Evolutionary conservation across 2,329 filamentous ascomycete genomes (phyloP).

Genomic region (Stylonectria norvegica): DNA sequence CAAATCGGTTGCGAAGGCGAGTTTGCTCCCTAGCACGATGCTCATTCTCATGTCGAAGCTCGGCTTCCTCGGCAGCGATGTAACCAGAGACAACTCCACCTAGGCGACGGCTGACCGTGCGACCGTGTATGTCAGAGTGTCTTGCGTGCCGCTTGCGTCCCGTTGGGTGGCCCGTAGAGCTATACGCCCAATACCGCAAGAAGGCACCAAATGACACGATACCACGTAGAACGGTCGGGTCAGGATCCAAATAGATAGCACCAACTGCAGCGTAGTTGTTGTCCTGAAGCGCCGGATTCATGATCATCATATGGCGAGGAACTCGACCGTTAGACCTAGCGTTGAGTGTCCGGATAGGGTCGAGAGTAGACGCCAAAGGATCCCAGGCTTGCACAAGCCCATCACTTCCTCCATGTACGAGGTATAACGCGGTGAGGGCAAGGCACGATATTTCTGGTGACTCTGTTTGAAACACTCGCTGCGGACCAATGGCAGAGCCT

Average conservation of each 20-base stretch:
- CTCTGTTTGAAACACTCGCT: constrained; percentile 84
- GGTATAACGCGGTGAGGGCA: constrained; percentile 77
- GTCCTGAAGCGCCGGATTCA: constrained; percentile 60
- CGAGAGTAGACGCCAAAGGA: constrained; percentile 74
- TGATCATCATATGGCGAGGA: constrained; percentile 63
- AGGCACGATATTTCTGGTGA: constrained; percentile 83
- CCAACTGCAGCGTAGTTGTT: constrained; percentile 73
- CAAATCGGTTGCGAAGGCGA: constrained; percentile 75
- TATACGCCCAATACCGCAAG: constrained; percentile 91
- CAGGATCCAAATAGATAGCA: constrained; percentile 81
- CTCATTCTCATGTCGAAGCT: constrained; percentile 71
- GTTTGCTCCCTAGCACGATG: constrained; percentile 64
- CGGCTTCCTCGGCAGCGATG: constrained; percentile 80
- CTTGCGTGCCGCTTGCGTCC: constrained; percentile 76
- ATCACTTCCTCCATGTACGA: constrained; percentile 92
- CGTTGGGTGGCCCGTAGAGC: constrained; percentile 72
- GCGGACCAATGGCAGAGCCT: constrained; percentile 55
- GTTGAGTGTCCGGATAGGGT: constrained; percentile 82
- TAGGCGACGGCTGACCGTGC: constrained; percentile 48
- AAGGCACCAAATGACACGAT: constrained; percentile 84
- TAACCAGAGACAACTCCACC: constrained; percentile 73
- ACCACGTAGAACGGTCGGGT: constrained; percentile 79
- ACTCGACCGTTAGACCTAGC: constrained; percentile 79
- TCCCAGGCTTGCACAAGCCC: constrained; percentile 97
- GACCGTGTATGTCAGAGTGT: constrained; percentile 59